phyloP scores from a whole-genome alignment of 2,329 filamentous ascomycete species.

The Exserohilum turcica region DNA sequence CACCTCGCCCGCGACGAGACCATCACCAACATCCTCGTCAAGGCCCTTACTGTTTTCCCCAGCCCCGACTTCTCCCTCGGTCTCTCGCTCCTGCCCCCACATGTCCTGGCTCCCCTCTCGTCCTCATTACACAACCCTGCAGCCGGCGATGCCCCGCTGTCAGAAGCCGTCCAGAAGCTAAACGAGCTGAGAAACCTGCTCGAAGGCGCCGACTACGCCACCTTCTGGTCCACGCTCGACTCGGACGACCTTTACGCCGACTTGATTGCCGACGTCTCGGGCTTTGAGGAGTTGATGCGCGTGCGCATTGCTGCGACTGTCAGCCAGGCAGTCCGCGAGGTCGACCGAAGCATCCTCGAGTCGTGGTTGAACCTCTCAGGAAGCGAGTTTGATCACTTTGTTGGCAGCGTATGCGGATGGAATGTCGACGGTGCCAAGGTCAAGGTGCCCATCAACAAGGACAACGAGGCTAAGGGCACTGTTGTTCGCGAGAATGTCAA shows the following conservation, averaged over 20 bases:
- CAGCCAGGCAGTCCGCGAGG: conserved; percentile 82
- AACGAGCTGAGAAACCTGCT: conserved; percentile 83
- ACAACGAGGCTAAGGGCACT: conserved; percentile 87
- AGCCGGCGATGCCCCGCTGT: conserved; percentile 69
- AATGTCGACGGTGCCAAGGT: conserved; percentile 70
- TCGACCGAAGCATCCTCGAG: conserved; percentile 57
- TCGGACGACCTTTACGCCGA: conserved; percentile 95
- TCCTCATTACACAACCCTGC: conserved; percentile 55
- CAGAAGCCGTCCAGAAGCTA: conserved; percentile 90
- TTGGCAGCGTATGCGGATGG: conserved; percentile 73
- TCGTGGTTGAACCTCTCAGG: conserved; percentile 56
- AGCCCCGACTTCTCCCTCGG: conserved; percentile 93
- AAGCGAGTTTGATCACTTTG: conserved; percentile 56
- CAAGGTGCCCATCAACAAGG: conserved; percentile 86
- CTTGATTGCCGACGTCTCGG: conserved; percentile 88
- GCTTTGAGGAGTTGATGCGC: conserved; percentile 93
- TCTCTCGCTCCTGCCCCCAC: conserved; percentile 89
- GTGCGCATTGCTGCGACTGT: conserved; percentile 87
- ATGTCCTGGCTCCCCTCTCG: conserved; percentile 69
- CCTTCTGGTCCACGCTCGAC: conserved; percentile 93
- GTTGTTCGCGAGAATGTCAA: conserved; percentile 95
- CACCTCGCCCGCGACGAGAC: conserved; percentile 96
- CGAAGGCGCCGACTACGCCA: conserved; percentile 84
- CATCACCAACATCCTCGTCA: conserved; percentile 98
- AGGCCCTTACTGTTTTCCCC: conserved; percentile 95